Conservation (phyloP, 1,139 yeast genomes). For the Ogataea hybrid region DNA sequence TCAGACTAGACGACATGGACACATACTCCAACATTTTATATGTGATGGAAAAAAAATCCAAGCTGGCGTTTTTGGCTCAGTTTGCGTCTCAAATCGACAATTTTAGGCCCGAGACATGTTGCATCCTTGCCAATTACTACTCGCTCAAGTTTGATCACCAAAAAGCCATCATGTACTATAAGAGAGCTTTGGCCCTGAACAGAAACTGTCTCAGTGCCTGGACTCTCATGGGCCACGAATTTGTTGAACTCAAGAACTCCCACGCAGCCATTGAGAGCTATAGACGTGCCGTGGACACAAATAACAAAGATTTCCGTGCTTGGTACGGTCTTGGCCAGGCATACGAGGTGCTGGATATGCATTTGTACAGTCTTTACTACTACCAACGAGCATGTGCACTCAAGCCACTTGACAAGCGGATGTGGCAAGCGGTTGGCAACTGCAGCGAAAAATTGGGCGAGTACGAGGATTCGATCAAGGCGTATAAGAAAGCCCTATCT, state of each 20-base stretch:
- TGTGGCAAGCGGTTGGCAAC: slow-evolving; percentile 96
- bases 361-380: slow-evolving; percentile 85
- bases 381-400: slow-evolving; percentile 89
- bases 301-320: slow-evolving; percentile 87
- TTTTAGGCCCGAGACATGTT: slow-evolving; percentile 92
- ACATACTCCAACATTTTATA: slow-evolving; percentile 89
- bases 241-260: slow-evolving; percentile 91
- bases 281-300: slow-evolving; percentile 87
- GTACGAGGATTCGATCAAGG: slow-evolving; percentile 59
- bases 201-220: slow-evolving; percentile 87
- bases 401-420: slow-evolving; percentile 85
- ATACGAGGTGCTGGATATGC: slow-evolving; percentile 95
- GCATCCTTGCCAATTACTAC: slow-evolving; percentile 91
- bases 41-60: slow-evolving; percentile 87
- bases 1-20: slow-evolving; percentile 86
- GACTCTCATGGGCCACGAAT: slow-evolving; percentile 99
- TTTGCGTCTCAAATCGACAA: slow-evolving; percentile 79
- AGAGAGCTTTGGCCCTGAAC: slow-evolving; percentile 81
- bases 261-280: slow-evolving; percentile 98
- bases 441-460: slow-evolving; percentile 83
- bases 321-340: slow-evolving; percentile 99
- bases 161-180: slow-evolving; percentile 89
- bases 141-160: slow-evolving; percentile 93
- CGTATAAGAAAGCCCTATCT: slow-evolving; percentile 55
- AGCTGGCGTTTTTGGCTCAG: slow-evolving; percentile 84